Conservation (phyloP, 2,329 filamentous ascomycete genomes). For the Botrytis cinerea region DNA sequence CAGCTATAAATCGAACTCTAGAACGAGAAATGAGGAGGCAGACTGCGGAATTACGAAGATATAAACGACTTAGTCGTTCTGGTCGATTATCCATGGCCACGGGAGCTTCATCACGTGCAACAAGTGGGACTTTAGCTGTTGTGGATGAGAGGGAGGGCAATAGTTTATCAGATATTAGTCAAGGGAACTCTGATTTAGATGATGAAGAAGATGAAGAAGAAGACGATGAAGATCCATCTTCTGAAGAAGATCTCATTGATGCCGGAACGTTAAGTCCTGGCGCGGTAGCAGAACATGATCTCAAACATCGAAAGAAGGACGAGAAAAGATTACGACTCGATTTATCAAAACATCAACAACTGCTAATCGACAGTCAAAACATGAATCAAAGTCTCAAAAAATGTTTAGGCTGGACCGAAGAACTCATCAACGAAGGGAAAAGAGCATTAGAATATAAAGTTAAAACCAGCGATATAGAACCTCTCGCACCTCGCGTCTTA, state of each 20-base stretch:
- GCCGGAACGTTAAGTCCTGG: constrained; percentile 43
- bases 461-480: constrained; percentile 73
- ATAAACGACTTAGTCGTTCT: constrained; percentile 79
- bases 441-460: constrained; percentile 86
- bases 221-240: constrained; percentile 49
- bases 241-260: constrained; percentile 51
- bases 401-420: constrained; percentile 87
- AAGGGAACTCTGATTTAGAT: constrained; percentile 44
- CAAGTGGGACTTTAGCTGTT: constrained; percentile 47
- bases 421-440: constrained; percentile 83
- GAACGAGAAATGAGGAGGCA: constrained; percentile 92
- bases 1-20: constrained; percentile 91
- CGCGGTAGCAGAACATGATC: constrained; percentile 48
- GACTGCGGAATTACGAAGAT: constrained; percentile 82
- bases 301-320: constrained; percentile 67
- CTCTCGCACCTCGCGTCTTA: constrained; percentile 76
- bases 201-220: constrained; percentile 47
- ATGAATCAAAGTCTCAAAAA: constrained; percentile 93
- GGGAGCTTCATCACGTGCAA: constrained; percentile 50
- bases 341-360: constrained; percentile 82
- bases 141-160: constrained; percentile 44
- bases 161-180: constrained; percentile 53
- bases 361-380: constrained; percentile 87
- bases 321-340: constrained; percentile 84
- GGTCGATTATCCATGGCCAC: constrained; percentile 68